Base-by-base conservation (phyloP, 2,329 filamentous ascomycete genomes). In the Paramyrothecium sp. region DNA sequence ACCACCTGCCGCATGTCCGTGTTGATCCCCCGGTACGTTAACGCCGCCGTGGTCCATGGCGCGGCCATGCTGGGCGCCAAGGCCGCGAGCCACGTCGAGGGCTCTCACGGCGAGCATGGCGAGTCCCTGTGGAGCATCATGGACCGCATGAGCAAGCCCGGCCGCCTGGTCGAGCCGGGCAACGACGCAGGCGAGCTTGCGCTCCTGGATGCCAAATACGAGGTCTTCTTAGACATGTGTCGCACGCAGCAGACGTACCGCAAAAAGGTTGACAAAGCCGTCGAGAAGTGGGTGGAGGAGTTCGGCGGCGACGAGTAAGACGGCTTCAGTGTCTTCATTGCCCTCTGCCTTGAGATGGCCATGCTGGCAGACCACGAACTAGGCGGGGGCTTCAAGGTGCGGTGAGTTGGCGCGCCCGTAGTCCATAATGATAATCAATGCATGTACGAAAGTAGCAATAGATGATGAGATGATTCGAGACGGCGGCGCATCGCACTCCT, bases 61-160 rank as follows among this genome's bases (percentile, higher is more conserved):
- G 95, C 95, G 8, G 95, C 95, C 57, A 99, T 99, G 94, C 82
- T 99, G 22, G 95, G 95, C 44, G 95, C 92, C 58, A 98, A 98
- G 76, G 95, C 95, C n/a, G 95, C 94, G 7, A 95, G 89, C 66
- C 89, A 89, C 33, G 88, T 90, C 67, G 81, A 82, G 44, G 82
- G 90, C 11, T 17, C 38, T 44, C 71, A 70, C 11, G 71, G 69
- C 30, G 91, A 91, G 49, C 88, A 89, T 67, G 93, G 90, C 0
- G 93, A 97, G 78, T 85, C 89, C 46, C 79, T 99, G 60, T 99
- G 95, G 95, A 85, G 87, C 65, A 97, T 99, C 71, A 99, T 99
- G 95, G 91, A 96, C 73, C 86, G 92, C 56, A 95, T 97, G 89
- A 96, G 91, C 78, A 97, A 97, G 81, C 89, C 92, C 10, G 95